Evolutionary conservation across 345 rosid genomes (phyloP), one percentile per base, ranked within the genome.

Genomic region (Murraya paniculata): DNA sequence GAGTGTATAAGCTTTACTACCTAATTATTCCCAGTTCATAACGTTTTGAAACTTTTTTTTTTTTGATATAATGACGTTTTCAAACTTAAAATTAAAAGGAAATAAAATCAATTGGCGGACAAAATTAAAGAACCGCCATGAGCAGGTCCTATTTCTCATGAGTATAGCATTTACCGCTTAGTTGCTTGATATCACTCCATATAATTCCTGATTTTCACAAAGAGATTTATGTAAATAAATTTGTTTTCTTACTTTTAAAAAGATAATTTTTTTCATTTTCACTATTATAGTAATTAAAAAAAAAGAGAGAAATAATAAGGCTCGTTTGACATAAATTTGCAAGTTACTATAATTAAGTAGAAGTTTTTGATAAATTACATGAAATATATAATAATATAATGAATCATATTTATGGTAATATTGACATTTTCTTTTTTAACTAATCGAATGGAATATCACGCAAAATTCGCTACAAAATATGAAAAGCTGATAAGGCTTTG

Each of bases 151-250:
- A 53, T 50, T 48, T 70, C 13, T 59, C 41, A 3, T 74, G 70
- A 8, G 21, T 27, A 30, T 24, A 45, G 38, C 22, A 61, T 27
- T 45, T 48, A 62, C 77, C 59, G 45, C n/a, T 62, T 9, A 13
- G 77, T 30, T 62, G 39, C 57, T 28, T 62, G 30, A 28, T 14
- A 74, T 30, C 77, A 53, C 36, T 62, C 70, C 41, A 45, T 27
- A 27, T 45, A 59, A 62, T 48, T 62, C 77, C 60, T 19, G 68
- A 19, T 59, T 73, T 60, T 28, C 68, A 39, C 41, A 30, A 38
- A 60, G 36, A 59, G n/a, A 74, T 19, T 39, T 18, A 36, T 28
- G 58, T 74, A 41, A 74, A 74, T 61, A 74, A 61, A 74, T 18
- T 24, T 18, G 19, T 60, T 58, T 60, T 61, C 50, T 58, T 36